Percentiles rank a stretch among this genome's conserved stretches.
These are phyloP conservation scores for Leccinum incarnatum DNA, from an alignment of 768 basidiomycete genomes.

Conservation along the genomic window DNA sequence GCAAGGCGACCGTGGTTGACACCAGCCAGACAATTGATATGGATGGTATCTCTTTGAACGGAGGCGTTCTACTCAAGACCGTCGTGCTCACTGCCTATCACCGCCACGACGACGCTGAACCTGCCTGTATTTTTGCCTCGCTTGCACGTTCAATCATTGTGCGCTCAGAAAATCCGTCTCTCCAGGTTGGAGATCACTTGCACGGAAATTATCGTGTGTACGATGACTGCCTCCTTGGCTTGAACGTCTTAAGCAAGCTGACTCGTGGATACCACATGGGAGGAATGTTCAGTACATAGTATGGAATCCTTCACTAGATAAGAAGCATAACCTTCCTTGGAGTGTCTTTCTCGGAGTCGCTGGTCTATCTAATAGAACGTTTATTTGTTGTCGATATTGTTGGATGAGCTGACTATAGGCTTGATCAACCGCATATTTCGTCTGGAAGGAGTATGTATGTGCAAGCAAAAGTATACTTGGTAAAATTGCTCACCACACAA, in stretches of 20 bases:
- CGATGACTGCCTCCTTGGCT: conserved; percentile 30
- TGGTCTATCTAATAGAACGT: conserved; percentile 24
- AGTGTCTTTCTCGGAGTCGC: conserved; percentile 27
- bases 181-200: conserved; percentile 4
- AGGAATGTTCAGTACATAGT: conserved; percentile 14
- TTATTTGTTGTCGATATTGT: background rate
- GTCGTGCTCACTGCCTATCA: conserved; percentile 33
- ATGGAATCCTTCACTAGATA: conserved; percentile 6
- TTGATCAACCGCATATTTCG: conserved; percentile 11
- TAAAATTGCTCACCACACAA: background rate
- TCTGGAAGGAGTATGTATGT: conserved; percentile 12
- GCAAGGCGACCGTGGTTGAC: conserved; percentile 24
- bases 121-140: no score
- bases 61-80: conserved; percentile 49
- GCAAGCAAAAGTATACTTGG: background rate
- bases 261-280: conserved; percentile 32
- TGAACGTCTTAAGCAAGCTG: conserved; percentile 37
- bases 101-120: conserved; percentile 38
- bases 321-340: conserved; percentile 33
- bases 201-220: conserved; percentile 30
- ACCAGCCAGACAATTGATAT: conserved; percentile 45
- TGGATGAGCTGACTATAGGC: background rate
- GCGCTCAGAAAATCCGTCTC: conserved; percentile 9
- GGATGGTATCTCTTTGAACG: conserved; percentile 41
- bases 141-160: conserved; percentile 16